A percentile compares a stretch with the other conserved stretches of the same genome.
These are phyloP conservation scores for Mycena leptocephala DNA, from an alignment of 768 basidiomycete species.

Conservation along the genomic window DNA sequence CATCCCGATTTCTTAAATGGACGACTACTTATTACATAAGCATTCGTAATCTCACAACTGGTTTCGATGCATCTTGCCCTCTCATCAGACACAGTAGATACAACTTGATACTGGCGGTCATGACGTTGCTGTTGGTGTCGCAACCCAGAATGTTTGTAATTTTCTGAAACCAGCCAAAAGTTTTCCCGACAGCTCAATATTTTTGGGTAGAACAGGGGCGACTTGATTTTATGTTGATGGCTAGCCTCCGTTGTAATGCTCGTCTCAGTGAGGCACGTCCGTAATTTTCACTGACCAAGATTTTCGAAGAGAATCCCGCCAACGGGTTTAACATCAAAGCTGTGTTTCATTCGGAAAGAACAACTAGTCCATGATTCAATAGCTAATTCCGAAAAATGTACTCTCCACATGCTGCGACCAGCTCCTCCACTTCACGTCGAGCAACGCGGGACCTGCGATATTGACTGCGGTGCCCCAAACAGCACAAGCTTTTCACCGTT, in stretches of 20 bases:
- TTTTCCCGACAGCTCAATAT: constrained; percentile 6
- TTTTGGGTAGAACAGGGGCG: not conserved
- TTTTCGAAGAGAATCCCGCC: not conserved
- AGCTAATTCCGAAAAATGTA: constrained; percentile 6
- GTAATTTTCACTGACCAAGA: constrained; percentile 8
- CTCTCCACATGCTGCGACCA: constrained; percentile 5
- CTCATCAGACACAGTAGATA: not conserved
- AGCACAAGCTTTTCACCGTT: constrained; percentile 17
- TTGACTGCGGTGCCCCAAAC: constrained; percentile 9
- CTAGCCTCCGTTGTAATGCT: constrained; percentile 6
- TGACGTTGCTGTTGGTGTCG: not conserved
- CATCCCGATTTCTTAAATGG: no score
- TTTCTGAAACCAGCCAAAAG: not conserved
- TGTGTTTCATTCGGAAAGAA: constrained; percentile 19
- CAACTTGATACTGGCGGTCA: not conserved
- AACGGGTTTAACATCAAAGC: constrained; percentile 2
- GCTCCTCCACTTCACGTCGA: constrained; percentile 16
- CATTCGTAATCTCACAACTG: not conserved
- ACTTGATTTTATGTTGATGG: not conserved
- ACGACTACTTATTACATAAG: no score
- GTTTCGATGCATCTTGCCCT: not conserved
- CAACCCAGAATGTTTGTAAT: constrained; percentile 1
- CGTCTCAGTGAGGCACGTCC: no score
- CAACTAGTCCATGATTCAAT: constrained; percentile 15
- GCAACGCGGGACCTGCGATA: constrained; percentile 16